phyloP scores from a whole-genome alignment of 202 grass and related monocot genomes.

The Cymbopogon flexuosus region DNA sequence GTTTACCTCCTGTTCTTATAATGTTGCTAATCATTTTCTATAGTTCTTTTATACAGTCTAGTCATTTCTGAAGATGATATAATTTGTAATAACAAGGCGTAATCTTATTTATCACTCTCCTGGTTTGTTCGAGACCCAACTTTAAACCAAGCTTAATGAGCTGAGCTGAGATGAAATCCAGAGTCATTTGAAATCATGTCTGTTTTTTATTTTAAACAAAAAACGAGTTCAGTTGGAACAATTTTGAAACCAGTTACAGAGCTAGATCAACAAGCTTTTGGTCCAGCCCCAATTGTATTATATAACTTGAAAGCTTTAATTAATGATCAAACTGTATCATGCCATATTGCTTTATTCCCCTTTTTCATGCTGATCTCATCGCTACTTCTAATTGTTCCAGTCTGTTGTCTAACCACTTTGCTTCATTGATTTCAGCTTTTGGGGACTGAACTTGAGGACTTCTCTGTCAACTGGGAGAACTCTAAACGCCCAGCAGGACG shows the following conservation, averaged over 20 bases:
- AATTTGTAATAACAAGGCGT: neutral
- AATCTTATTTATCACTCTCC: neutral
- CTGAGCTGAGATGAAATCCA: too few relatives aligned
- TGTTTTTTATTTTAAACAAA: neutral
- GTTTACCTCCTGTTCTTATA: neutral
- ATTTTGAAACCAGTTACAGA: too few relatives aligned
- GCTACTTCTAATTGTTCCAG: neutral
- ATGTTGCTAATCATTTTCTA: neutral
- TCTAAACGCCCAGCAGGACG: slow-evolving; percentile 29
- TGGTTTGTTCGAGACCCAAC: too few relatives aligned
- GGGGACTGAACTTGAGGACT: slow-evolving; percentile 52
- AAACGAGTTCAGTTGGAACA: neutral
- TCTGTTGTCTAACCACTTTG: neutral
- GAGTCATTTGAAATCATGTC: neutral
- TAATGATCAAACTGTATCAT: neutral
- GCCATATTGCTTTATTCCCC: neutral
- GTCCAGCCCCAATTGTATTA: neutral
- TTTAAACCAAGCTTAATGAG: too few relatives aligned
- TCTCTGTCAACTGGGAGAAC: slow-evolving; percentile 43
- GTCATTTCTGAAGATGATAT: neutral
- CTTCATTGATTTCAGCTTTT: slow-evolving; percentile 48
- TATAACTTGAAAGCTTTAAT: neutral
- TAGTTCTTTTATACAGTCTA: neutral
- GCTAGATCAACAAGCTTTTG: neutral
- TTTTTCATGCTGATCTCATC: neutral